Base-by-base conservation (phyloP, 1,139 yeast genomes). In the Kodamaea derodonti region DNA sequence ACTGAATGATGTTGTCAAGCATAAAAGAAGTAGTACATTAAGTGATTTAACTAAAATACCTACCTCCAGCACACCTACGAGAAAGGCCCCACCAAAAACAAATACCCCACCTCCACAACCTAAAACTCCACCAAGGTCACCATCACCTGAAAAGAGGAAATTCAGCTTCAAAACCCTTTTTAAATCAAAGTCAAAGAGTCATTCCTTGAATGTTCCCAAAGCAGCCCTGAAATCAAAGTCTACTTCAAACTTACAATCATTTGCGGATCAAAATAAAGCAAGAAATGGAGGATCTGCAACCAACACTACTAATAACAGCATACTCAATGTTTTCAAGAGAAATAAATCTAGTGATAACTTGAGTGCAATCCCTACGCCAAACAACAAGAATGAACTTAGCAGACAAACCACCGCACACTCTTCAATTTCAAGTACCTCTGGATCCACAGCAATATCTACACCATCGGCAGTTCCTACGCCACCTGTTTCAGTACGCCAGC, bases 91-190 rank as follows among this genome's bases (percentile, higher is more conserved):
- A 25, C 38, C 23, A 11, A 39, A 36, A 18, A 29, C 41, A 11
- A 18, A 18, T 18, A 18, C 22, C 13, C 29, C 12, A 25, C 22
- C 22, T 6, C 34, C 11, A 24, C 35, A 13, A 35, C 13, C 13
- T 6, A n/a, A n/a, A n/a, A 24, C 27, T 8, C 24, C 18, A 10
- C 16, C 27, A 9, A 14, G 24, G 18, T 31, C 35, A 10, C 23
- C 28, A 15, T 27, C 34, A 18, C 38, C 43, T 13, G 53, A 49
- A 17, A 58, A 54, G 49, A 68, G 66, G 41, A 61, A 58, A 39
- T 69, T 69, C 42, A 65, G 72, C 30, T 64, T 69, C 51, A 62
- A 56, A 34, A 51, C 65, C 2, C 51, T 69, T 27, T 69, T 69
- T 50, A 67, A 62, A 42, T 52, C 58, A 36, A 62, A 53, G 41